Conservation (phyloP, 768 basidiomycete genomes). For the Russula compacta region DNA sequence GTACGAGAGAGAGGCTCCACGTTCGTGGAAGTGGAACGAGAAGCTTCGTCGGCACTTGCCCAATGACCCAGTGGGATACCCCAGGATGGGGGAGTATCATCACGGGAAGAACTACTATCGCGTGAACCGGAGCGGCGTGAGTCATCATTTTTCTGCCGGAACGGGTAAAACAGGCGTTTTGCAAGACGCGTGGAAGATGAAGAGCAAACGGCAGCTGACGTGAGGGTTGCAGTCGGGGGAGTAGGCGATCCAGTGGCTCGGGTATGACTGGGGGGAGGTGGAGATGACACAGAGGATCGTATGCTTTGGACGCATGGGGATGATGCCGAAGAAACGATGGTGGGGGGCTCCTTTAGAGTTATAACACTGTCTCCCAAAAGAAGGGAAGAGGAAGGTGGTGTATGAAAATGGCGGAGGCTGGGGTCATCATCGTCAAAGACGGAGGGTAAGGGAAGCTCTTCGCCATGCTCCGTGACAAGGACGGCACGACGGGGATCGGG, state of each 20-base stretch:
- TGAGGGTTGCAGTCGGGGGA: constrained; percentile 12
- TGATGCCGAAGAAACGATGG: not conserved
- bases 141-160: constrained; percentile 21
- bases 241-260: constrained; percentile 3
- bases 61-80: constrained; percentile 10
- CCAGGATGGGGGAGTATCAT: constrained; percentile 1
- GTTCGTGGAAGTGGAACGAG: not conserved
- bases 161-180: constrained; percentile 15
- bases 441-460: constrained; percentile 31
- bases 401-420: constrained; percentile 19
- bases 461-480: constrained; percentile 34
- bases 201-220: not conserved
- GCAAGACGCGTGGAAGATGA: constrained; percentile 5
- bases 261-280: not conserved
- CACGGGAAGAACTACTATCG: constrained; percentile 55
- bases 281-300: not conserved
- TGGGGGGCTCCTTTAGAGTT: not conserved
- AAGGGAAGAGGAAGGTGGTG: constrained; percentile 11
- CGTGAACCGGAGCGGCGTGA: constrained; percentile 46
- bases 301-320: not conserved
- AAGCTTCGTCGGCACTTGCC: not conserved
- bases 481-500: constrained; percentile 61
- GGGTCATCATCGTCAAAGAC: constrained; percentile 25
- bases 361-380: constrained; percentile 14
- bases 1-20: not conserved